Evolutionary conservation across 768 basidiomycete genomes (phyloP).

Genomic region (Tephrocybe rancida): DNA sequence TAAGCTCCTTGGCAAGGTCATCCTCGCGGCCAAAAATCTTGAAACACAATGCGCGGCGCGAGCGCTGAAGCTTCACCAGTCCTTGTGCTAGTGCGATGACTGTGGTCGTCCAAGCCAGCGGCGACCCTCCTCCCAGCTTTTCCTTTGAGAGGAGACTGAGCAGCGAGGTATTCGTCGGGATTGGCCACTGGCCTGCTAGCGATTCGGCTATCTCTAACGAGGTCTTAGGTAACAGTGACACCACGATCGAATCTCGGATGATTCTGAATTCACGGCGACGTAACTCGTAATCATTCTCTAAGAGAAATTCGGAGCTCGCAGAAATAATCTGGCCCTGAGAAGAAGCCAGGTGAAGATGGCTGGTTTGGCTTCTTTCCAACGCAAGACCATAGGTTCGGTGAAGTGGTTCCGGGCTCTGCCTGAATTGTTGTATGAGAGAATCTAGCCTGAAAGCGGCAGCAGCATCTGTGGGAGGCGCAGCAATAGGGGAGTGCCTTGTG

Average conservation of each 20-base stretch:
- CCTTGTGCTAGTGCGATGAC: slow-evolving; percentile 29
- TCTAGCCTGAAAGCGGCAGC: background rate
- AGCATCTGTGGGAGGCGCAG: background rate
- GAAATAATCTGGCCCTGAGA: no score
- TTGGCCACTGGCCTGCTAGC: slow-evolving; percentile 37
- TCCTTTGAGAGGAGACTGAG: slow-evolving; percentile 30
- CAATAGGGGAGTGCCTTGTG: background rate
- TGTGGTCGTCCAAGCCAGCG: slow-evolving; percentile 29
- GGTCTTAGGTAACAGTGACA: slow-evolving; percentile 2
- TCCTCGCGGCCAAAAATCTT: slow-evolving; percentile 22
- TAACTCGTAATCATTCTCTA: slow-evolving; percentile 1
- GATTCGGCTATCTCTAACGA: slow-evolving; percentile 5
- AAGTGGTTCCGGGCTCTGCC: background rate
- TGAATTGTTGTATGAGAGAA: slow-evolving; percentile 1
- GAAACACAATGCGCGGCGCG: slow-evolving; percentile 33
- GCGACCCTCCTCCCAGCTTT: slow-evolving; percentile 14
- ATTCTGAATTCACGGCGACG: background rate
- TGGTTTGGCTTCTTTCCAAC: background rate
- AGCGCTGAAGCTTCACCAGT: slow-evolving; percentile 35
- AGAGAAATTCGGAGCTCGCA: no score
- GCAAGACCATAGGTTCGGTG: slow-evolving; percentile 1
- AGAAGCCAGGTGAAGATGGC: no score
- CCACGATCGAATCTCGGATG: background rate
- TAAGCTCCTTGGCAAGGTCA: slow-evolving; percentile 32
- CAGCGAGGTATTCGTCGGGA: slow-evolving; percentile 29